Base-by-base conservation (phyloP, 2,329 filamentous ascomycete genomes). In the Pseudonectria buxi region DNA sequence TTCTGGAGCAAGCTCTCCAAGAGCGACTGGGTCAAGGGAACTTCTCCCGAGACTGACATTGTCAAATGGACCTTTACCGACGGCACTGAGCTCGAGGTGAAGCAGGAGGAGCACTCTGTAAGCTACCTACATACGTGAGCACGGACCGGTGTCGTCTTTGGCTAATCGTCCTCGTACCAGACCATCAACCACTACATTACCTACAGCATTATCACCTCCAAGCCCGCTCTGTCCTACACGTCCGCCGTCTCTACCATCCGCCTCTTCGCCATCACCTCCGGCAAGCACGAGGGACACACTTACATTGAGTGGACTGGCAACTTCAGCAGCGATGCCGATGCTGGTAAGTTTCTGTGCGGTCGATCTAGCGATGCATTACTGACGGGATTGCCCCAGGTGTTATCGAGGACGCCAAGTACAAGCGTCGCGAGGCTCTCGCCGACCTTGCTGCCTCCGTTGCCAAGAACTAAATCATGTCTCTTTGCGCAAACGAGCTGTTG, bases 91-190 rank as follows among this genome's bases (percentile, higher is more conserved):
- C 63, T 83, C 14, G 79, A 85, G 58, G 76, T 86, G 47, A 85
- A 85, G 75, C 78, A 82, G 65, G 81, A 86, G 62, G 81, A 83
- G 67, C 80, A 85, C 64, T 81, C 76, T 46, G 78, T 82, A 61
- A 41, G 72, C 27, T n/a, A 6, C 14, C 26, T 6, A 6, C 14
- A 26, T 6, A 6, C 6, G 5, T 13, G 15, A 13, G 2, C 11
- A n/a, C 10, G 2, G 7, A 31, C 15, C 27, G 24, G 25, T 15
- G n/a, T 11, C 14, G 6, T 9, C 28, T 12, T 12, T 24, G 9
- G 4, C 15, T 2, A 14, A 15, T 7, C 9, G 26, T n/a, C 10
- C 4, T 24, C n/a, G 11, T 14, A n/a, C 11, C 41, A 81, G 77
- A 72, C 71, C 45, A 80, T 85, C 66, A 76, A 84, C 57, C 80